These are phyloP conservation scores for Alopecurus myosuroides DNA, from an alignment of 176 grass and related monocot genomes.

Conservation along the genomic window DNA sequence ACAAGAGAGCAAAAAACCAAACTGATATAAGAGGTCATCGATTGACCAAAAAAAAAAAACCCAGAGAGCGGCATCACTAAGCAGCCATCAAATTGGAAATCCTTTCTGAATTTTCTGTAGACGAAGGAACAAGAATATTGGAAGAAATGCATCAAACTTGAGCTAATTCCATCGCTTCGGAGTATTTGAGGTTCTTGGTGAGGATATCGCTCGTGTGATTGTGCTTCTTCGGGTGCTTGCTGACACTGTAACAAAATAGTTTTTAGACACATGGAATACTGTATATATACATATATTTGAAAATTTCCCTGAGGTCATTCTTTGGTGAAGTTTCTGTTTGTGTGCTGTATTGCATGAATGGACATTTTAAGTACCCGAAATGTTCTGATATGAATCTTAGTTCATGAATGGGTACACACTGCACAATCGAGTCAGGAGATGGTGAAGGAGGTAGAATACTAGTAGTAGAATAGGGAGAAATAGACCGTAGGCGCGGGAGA, in stretches of 20 bases:
- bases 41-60: background rate
- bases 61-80: background rate
- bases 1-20: background rate
- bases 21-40: slow-evolving; percentile 4
- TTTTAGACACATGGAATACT: background rate
- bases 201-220: slow-evolving; percentile 31
- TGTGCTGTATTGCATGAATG: background rate
- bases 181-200: slow-evolving; percentile 31
- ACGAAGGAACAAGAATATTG: slow-evolving; percentile 16
- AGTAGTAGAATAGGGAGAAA: background rate
- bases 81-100: background rate
- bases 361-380: background rate
- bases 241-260: slow-evolving; percentile 34
- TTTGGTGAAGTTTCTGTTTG: background rate
- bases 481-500: background rate
- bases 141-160: slow-evolving; percentile 1
- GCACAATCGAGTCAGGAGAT: background rate
- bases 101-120: slow-evolving; percentile 21
- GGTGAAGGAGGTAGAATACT: background rate
- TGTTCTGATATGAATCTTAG: background rate
- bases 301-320: background rate
- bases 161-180: slow-evolving; percentile 46
- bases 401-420: background rate
- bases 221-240: slow-evolving; percentile 26
- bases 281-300: background rate